Evolutionary conservation across 2,329 filamentous ascomycete species (phyloP), one percentile per base, ranked within the genome.

Genomic region (Huntiella savannae): DNA sequence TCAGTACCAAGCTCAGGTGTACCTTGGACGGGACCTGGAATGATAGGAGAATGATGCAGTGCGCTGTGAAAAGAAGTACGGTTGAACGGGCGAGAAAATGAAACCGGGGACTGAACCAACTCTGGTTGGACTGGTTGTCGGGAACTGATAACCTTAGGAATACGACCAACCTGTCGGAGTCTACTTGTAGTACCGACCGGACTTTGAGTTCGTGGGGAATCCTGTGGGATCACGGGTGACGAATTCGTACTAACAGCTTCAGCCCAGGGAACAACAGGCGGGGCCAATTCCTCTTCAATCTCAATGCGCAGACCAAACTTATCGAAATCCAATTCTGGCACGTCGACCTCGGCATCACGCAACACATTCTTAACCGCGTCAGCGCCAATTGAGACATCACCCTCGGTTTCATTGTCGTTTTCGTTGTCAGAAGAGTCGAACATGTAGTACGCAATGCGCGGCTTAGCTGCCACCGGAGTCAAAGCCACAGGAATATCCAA

Each of bases 61-160:
- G 43, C 47, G 10, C 59, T 53, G 33, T 69, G 64, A 38, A 67
- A 51, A 52, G 72, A 76, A 10, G 68, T 58, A 42, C 69, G 62
- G 53, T 75, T 69, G 57, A 94, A 93, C 0, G 87, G 85, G 6
- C 85, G 70, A 3, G 87, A 94, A 58, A 94, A 94, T 32, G 84
- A 93, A 57, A 77, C 79, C 1, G 81, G 73, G 1, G 82, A 79
- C 1, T 46, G 33, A 17, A 16, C 16, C 10, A 28, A 16, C 12
- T 15, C 40, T 32, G 34, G 34, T n/a, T 19, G 32, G 12, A 43
- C 28, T 37, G 17, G 16, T 5, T 8, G 34, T 73, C 33, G 76
- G 67, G 71, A 76, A 40, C 75, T 83, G 28, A 88, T 68, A 3
- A 94, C 84, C 54, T 77, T 77, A 6, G 87, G 87, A 44, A 94